Evolutionary conservation across 2,329 filamentous ascomycete genomes (phyloP).

Genomic region (Fusarium anguioides): DNA sequence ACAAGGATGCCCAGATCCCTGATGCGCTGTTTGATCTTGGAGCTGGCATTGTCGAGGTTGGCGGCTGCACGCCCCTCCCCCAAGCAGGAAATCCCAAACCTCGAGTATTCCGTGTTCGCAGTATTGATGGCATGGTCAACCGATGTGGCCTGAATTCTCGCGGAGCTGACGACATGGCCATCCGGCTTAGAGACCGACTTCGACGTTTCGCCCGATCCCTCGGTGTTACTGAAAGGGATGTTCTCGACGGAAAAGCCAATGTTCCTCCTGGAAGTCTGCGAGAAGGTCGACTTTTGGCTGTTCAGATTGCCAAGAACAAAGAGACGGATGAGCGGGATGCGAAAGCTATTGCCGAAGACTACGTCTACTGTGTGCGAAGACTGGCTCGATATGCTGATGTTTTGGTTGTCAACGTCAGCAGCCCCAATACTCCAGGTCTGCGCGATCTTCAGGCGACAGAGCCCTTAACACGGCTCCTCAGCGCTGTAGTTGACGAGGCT

Average conservation of each 20-base stretch:
- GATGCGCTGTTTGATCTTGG: slow-evolving; percentile 87
- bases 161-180: slow-evolving; percentile 88
- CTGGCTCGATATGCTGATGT: slow-evolving; percentile 92
- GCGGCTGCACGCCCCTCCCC: slow-evolving; percentile 86
- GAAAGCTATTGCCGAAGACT: slow-evolving; percentile 80
- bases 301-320: slow-evolving; percentile 98
- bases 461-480: slow-evolving; percentile 83
- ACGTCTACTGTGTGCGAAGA: slow-evolving; percentile 87
- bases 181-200: slow-evolving; percentile 79
- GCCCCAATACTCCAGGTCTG: slow-evolving; percentile 93
- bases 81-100: slow-evolving; percentile 90
- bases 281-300: slow-evolving; percentile 81
- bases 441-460: slow-evolving; percentile 86
- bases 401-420: slow-evolving; percentile 97
- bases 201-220: slow-evolving; percentile 77
- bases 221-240: slow-evolving; percentile 76
- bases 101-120: slow-evolving; percentile 86
- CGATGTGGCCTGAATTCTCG: slow-evolving; percentile 94
- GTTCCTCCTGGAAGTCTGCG: slow-evolving; percentile 86
- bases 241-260: slow-evolving; percentile 80
- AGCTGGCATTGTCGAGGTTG: slow-evolving; percentile 89
- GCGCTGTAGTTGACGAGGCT: slow-evolving; percentile 84
- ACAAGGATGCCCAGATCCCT: slow-evolving; percentile 92
- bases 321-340: slow-evolving; percentile 86
- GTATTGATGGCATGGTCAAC: slow-evolving; percentile 90